phyloP scores from a whole-genome alignment of 129 eudicot species.

The Smallanthus sonchifolius region DNA sequence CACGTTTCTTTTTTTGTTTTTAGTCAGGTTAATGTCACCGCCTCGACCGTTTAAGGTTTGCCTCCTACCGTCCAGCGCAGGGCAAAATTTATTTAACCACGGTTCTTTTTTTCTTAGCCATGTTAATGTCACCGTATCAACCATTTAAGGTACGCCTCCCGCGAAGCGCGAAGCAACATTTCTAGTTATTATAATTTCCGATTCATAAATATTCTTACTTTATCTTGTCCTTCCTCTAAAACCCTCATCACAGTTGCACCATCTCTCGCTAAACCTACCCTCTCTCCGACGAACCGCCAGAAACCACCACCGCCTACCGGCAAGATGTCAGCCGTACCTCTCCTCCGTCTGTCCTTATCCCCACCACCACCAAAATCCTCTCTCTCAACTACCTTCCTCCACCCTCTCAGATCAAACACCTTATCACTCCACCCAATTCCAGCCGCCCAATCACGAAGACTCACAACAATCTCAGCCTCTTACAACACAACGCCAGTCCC shows the following conservation, averaged over 20 bases:
- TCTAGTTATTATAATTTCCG: too few relatives aligned
- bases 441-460: conserved; percentile 16
- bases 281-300: conserved; percentile 14
- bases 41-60: too few relatives aligned
- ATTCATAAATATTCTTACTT: too few relatives aligned
- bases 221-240: background rate
- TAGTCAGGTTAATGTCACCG: too few relatives aligned
- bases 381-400: conserved; percentile 5
- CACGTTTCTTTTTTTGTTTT: too few relatives aligned
- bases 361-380: conserved; percentile 27
- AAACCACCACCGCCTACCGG: background rate
- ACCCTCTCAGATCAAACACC: conserved; percentile 24
- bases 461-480: conserved; percentile 37
- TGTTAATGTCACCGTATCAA: too few relatives aligned
- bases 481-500: conserved; percentile 64
- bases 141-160: too few relatives aligned
- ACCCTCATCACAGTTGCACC: background rate
- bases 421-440: conserved; percentile 17
- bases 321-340: conserved; percentile 34
- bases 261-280: background rate
- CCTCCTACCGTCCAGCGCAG: too few relatives aligned
- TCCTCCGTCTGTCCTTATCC: conserved; percentile 44
- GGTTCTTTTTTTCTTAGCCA: too few relatives aligned
- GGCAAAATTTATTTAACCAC: too few relatives aligned
- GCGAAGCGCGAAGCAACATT: too few relatives aligned